Conservation (phyloP, 805 yeast genomes). For the Candida loeiensis region DNA sequence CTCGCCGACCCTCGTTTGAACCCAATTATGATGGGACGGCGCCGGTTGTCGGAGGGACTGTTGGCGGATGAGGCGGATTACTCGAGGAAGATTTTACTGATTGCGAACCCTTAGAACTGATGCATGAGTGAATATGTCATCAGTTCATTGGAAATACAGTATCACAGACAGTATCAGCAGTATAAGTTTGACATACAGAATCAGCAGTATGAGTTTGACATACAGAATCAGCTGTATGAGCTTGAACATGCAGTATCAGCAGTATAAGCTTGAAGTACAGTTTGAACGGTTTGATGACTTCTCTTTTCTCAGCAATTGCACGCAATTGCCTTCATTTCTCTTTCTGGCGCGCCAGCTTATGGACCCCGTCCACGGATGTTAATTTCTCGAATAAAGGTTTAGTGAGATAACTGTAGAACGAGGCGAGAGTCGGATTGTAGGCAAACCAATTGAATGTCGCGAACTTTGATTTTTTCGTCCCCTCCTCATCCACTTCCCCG, state of each 20-base stretch:
- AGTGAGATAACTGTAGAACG: constrained; percentile 1
- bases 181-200: too few relatives aligned
- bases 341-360: not conserved
- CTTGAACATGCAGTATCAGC: too few relatives aligned
- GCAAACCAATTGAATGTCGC: too few relatives aligned
- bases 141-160: not conserved
- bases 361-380: constrained; percentile 4
- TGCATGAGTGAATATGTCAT: not conserved
- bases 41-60: constrained; percentile 81
- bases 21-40: constrained; percentile 76
- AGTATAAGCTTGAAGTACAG: too few relatives aligned
- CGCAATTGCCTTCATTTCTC: constrained; percentile 2
- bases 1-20: constrained; percentile 61
- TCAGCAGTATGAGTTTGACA: too few relatives aligned
- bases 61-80: constrained; percentile 84
- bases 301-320: too few relatives aligned
- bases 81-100: constrained; percentile 74
- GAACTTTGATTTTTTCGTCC: too few relatives aligned
- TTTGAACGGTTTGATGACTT: too few relatives aligned
- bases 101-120: constrained; percentile 63
- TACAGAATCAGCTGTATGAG: too few relatives aligned
- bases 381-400: constrained; percentile 5
- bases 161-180: too few relatives aligned
- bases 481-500: too few relatives aligned
- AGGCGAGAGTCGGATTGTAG: not conserved